Base-by-base conservation (phyloP, 129 eudicot species). In the Lactuca saligna region DNA sequence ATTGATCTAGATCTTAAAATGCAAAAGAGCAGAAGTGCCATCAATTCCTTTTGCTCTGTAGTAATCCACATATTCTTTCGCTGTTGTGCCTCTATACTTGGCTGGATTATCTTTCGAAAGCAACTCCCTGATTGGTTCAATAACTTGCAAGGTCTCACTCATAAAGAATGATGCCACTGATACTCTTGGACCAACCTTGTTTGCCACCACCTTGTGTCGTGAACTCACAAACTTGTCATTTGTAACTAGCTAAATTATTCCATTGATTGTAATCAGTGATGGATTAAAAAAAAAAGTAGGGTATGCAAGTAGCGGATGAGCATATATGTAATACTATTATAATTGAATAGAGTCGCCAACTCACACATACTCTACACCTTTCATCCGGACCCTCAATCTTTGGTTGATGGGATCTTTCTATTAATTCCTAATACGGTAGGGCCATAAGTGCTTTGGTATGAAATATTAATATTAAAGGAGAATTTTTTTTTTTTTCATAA, bases 171-270 rank as follows among this genome's bases (percentile, higher is more conserved):
- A 57, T 3, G 89, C 91, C 31, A 83, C 78, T 2, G 89, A 85
- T 16, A 83, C 71, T 73, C 91, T 85, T 8, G 89, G 87, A 42
- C 89, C 85, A 17, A 54, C 72, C 13, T 57, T 61, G 66, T 79
- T 88, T 1, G 91, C 79, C 66, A 85, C 12, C 34, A 81, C 91
- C 61, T 83, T 82, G 61, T 85, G 95, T 10, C 78, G 78, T 37
- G 80, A 66, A 53, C 91, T 88, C 38, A 75, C 83, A 67, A 83
- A 81, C 79, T 71, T 81, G 68, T 83, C 89, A 31, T 88, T 88
- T n/a, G 89, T 72, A 69, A 83, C 57, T 17, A 88, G 71, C 96
- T 85, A 79, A 32, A 78, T 39, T 57, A 57, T 6, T 67, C 6
- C 41, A 33, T 17, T 6, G 10, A 33, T 17, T 46, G 17, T n/a